Evolutionary conservation across 169 alveolate genomes (phyloP).

Genomic region (Plasmodium gallinaceum): DNA sequence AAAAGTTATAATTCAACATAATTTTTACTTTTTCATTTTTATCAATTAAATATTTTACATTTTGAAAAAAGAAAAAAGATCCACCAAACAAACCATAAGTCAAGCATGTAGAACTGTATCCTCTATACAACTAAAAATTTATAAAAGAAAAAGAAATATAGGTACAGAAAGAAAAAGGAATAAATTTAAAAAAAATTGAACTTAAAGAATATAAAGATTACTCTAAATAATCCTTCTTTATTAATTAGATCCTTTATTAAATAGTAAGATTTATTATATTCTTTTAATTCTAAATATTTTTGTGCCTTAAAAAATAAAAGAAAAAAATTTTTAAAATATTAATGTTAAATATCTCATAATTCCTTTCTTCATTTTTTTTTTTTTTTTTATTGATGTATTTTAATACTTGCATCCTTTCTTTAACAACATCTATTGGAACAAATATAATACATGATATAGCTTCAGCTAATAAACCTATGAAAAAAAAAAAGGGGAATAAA

Average conservation of each 20-base stretch:
- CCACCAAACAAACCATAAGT: slow-evolving; percentile 67
- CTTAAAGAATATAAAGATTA: neutral
- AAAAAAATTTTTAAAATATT: neutral
- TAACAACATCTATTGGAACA: slow-evolving; percentile 69
- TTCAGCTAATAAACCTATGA: slow-evolving; percentile 42
- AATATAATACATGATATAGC: slow-evolving; percentile 54
- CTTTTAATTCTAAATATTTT: slow-evolving; percentile 38
- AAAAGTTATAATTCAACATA: neutral
- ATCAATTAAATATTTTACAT: slow-evolving; percentile 22
- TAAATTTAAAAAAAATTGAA: too few relatives aligned
- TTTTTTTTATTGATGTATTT: neutral
- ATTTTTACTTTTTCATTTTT: neutral
- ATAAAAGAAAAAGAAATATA: neutral
- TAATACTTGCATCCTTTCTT: slow-evolving; percentile 71
- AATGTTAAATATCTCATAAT: neutral
- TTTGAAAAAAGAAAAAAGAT: slow-evolving; percentile 55
- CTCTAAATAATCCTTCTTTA: slow-evolving; percentile 54
- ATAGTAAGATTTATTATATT: slow-evolving; percentile 22
- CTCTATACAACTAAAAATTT: slow-evolving; percentile 47
- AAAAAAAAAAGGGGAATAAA: neutral
- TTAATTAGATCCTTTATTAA: slow-evolving; percentile 29
- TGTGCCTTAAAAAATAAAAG: slow-evolving; percentile 46
- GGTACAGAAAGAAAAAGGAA: too few relatives aligned
- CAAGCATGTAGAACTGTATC: slow-evolving; percentile 64
- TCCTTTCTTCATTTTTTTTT: neutral